Evolutionary conservation across 768 basidiomycete species (phyloP), one percentile per base, ranked within the genome.

Genomic region (Mrakia gelida): DNA sequence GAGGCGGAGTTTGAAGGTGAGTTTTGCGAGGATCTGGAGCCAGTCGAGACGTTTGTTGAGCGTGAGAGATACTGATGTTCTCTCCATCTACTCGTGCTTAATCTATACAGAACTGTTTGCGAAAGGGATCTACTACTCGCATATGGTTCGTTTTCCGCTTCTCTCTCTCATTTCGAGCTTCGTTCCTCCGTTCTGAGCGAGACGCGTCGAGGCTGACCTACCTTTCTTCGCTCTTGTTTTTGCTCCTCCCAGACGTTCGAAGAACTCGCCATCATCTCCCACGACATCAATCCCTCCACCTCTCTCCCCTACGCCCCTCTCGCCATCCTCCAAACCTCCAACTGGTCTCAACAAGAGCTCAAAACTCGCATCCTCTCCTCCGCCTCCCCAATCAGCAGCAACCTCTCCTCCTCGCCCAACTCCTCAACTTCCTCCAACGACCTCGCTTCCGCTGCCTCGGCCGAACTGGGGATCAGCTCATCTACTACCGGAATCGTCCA

Each of bases 111-210:
- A 84, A 67, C 87, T 95, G 82, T 96, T 98, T 82, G 84, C 87
- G 61, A 85, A 88, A 34, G 92, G 92, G 15, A 92, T 96, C 9
- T 91, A 94, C 84, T 96, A 95, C 83, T 85, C 88, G 7, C 93
- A 95, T 82, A 92, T 96, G 92, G 65, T 67, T 32, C 30, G 32
- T 67, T 16, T 10, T 9, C 18, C 18, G 3, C 18, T 79, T 70
- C 87, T 84, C 41, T 30, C 6, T 43, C 74, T 2, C 18, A 4
- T n/a, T 16, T 59, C 10, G 30, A 23, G 56, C 32, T 49, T 38
- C 38, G 4, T 38, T 38, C 8, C 38, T 38, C 8, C 38, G 38
- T 38, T 38, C 10, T 54, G 41, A 34, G 18, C 38, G n/a, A 28
- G 52, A 56, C 79, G 63, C 15, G 11, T 45, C 45, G 45, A 45